Evolutionary conservation across 768 basidiomycete species (phyloP).

Genomic region (Piloderma croceum): DNA sequence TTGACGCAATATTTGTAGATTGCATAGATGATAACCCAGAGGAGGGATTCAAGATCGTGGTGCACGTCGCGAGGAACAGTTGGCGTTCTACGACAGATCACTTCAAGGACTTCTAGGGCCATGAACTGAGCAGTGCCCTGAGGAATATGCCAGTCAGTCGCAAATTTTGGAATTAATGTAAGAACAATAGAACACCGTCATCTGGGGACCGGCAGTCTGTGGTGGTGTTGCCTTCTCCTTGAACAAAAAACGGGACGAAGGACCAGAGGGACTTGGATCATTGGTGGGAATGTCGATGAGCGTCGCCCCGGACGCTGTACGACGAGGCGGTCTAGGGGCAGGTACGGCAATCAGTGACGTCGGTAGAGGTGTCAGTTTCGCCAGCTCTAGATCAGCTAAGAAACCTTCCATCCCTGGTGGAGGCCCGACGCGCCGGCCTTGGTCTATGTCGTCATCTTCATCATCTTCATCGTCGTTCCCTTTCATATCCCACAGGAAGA

Average conservation of each 20-base stretch:
- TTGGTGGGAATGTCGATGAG: background rate
- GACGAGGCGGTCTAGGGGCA: no score
- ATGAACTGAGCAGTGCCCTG: constrained; percentile 1
- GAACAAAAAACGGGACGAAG: background rate
- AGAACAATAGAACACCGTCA: background rate
- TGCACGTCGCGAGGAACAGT: background rate
- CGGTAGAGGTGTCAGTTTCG: background rate
- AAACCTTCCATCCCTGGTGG: background rate
- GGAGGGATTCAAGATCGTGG: background rate
- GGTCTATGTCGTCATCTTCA: no score
- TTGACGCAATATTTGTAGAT: no score
- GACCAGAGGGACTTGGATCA: background rate
- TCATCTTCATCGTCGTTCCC: no score
- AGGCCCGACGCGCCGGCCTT: background rate
- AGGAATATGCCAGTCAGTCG: no score
- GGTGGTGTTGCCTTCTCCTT: background rate
- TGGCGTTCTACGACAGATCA: no score
- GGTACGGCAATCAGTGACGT: background rate
- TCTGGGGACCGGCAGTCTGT: background rate
- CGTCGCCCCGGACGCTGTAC: background rate
- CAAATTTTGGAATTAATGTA: background rate
- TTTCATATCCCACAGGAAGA: constrained; percentile 17
- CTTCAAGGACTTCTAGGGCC: background rate
- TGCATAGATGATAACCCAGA: background rate
- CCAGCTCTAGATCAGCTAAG: background rate